Conservation (phyloP, 2,329 filamentous ascomycete species). For the Botryotinia convoluta region DNA sequence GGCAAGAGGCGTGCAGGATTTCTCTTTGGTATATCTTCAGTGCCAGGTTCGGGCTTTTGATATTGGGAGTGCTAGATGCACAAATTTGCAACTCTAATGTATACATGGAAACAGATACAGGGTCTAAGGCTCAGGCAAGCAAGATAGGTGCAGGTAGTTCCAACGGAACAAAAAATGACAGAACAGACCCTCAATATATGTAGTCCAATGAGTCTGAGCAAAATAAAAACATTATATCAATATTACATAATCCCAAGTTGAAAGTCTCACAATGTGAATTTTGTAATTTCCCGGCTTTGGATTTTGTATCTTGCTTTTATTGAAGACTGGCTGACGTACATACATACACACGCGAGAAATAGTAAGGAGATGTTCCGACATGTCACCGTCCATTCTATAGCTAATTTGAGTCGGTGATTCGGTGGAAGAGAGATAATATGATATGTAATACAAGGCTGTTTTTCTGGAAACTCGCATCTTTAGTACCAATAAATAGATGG, state of each 20-base stretch:
- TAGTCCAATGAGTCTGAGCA: background rate
- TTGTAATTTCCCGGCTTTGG: no score
- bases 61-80: background rate
- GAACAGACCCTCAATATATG: background rate
- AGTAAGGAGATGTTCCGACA: background rate
- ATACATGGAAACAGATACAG: background rate
- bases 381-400: background rate
- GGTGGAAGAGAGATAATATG: background rate
- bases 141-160: background rate
- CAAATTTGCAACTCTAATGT: background rate
- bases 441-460: slow-evolving; percentile 15
- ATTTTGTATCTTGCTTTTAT: background rate
- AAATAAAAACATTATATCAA: background rate
- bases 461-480: background rate
- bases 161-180: background rate
- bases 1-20: slow-evolving; percentile 10
- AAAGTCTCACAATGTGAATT: background rate
- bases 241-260: background rate
- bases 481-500: background rate
- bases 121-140: background rate
- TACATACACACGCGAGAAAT: background rate
- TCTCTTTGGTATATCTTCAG: slow-evolving; percentile 1
- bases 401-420: background rate
- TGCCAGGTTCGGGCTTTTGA: background rate
- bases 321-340: background rate